Conservation (phyloP, 148 eudicot species). For the Persicaria maculosa region DNA sequence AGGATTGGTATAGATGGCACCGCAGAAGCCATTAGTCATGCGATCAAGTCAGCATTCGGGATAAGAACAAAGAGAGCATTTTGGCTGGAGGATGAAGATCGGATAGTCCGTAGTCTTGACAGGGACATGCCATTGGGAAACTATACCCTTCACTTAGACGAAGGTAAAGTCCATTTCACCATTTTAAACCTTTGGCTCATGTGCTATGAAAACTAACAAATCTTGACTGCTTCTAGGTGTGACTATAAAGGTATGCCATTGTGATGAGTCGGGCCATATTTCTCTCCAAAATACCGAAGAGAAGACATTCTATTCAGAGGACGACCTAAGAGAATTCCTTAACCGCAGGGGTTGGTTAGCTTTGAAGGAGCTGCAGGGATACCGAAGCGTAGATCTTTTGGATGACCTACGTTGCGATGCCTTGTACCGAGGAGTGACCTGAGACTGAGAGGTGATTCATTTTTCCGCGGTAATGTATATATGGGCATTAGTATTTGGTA, state of each 20-base stretch:
- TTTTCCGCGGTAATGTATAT: background rate
- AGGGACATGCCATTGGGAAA: conserved; percentile 77
- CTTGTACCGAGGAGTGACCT: conserved; percentile 59
- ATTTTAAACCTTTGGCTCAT: background rate
- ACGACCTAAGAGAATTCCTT: conserved; percentile 74
- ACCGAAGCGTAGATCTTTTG: conserved; percentile 43
- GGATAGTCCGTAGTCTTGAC: conserved; percentile 62
- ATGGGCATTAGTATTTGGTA: background rate
- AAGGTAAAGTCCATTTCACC: conserved; percentile 33
- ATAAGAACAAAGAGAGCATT: conserved; percentile 73
- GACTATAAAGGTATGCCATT: conserved; percentile 57
- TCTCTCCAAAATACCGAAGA: conserved; percentile 57
- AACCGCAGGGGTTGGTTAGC: conserved; percentile 66
- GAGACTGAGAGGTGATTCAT: conserved; percentile 5
- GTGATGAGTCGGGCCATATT: conserved; percentile 48
- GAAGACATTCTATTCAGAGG: conserved; percentile 68
- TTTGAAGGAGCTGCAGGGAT: conserved; percentile 56
- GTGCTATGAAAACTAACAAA: background rate
- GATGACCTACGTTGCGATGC: conserved; percentile 74
- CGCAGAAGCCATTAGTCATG: conserved; percentile 75
- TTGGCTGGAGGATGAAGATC: conserved; percentile 91
- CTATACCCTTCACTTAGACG: conserved; percentile 77
- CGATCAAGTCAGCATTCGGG: conserved; percentile 73
- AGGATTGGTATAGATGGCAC: conserved; percentile 78
- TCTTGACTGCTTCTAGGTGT: conserved; percentile 38